Percentiles rank a stretch among this genome's conserved stretches.
These are phyloP conservation scores for Rhodotorula paludigena DNA, from an alignment of 768 basidiomycete genomes.

Conservation along the genomic window DNA sequence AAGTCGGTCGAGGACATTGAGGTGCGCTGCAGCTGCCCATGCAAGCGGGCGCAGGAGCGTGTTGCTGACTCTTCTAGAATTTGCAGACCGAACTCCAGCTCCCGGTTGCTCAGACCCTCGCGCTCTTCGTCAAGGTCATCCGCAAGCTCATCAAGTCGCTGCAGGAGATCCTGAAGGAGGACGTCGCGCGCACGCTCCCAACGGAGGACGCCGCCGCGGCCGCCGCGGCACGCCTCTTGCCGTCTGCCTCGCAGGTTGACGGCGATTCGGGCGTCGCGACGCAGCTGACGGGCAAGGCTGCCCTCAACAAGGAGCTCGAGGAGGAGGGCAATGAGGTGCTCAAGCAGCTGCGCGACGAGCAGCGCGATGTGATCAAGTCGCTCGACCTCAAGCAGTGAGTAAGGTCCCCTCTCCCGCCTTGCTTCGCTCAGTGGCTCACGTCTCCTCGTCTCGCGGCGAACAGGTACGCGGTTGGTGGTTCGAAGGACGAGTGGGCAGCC, in stretches of 20 bases:
- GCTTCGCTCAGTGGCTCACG: no score
- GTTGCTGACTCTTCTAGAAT: background rate
- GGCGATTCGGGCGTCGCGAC: slow-evolving; percentile 13
- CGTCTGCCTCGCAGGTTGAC: background rate
- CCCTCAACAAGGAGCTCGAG: slow-evolving; percentile 64
- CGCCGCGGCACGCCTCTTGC: slow-evolving; percentile 1
- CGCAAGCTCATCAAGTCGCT: slow-evolving; percentile 63
- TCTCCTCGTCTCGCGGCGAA: no score
- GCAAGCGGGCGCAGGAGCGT: background rate
- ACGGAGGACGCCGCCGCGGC: slow-evolving; percentile 21
- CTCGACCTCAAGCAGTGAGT: slow-evolving; percentile 83
- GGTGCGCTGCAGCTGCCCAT: slow-evolving; percentile 50
- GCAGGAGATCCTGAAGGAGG: slow-evolving; percentile 43
- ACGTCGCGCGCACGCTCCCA: slow-evolving; percentile 36
- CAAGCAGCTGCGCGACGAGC: slow-evolving; percentile 52
- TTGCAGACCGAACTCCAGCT: slow-evolving; percentile 65
- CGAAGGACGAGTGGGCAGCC: slow-evolving; percentile 36
- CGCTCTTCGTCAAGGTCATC: slow-evolving; percentile 83
- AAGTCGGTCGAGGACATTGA: slow-evolving; percentile 86
- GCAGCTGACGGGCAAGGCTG: slow-evolving; percentile 33
- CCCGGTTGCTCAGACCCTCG: slow-evolving; percentile 78
- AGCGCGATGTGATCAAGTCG: slow-evolving; percentile 79
- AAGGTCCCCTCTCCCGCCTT: background rate
- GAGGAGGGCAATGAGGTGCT: slow-evolving; percentile 70
- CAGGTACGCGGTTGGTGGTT: slow-evolving; percentile 35